A percentile compares a stretch with the other conserved stretches of the same genome.
phyloP scores from a whole-genome alignment of 495 filamentous ascomycete genomes.

The Tuber melanosporum region DNA sequence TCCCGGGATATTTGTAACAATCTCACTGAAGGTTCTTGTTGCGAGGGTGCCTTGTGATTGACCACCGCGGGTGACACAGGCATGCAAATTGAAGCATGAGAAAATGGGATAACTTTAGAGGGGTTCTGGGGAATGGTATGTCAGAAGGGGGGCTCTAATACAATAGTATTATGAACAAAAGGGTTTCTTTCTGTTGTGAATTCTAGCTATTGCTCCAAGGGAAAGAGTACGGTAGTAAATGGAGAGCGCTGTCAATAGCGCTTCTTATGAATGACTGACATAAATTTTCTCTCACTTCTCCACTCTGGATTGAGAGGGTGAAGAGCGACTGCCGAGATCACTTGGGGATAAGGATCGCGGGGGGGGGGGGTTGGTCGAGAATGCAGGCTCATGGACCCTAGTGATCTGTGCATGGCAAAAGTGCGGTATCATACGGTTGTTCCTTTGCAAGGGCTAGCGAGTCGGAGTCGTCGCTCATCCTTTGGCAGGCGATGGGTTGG shows the following conservation, averaged over 20 bases:
- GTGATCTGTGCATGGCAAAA: background rate
- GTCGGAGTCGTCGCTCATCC: background rate
- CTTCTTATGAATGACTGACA: background rate
- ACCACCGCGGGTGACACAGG: background rate
- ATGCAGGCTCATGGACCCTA: background rate
- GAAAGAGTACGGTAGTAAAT: background rate
- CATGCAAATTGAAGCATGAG: background rate
- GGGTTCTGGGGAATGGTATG: background rate
- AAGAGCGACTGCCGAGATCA: background rate
- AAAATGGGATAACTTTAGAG: background rate
- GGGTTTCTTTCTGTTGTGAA: background rate
- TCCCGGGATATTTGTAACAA: background rate
- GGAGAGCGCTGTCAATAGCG: background rate
- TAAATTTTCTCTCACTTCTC: background rate
- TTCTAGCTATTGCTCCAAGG: background rate
- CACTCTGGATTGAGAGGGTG: background rate
- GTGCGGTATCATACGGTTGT: background rate
- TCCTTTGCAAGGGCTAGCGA: background rate
- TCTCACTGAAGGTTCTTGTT: background rate
- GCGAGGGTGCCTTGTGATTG: background rate
- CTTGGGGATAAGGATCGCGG: background rate
- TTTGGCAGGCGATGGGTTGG: background rate
- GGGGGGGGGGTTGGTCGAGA: background rate
- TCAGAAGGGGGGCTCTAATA: background rate
- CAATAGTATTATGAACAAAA: background rate